phyloP scores from a whole-genome alignment of 768 basidiomycete species.

The Collybiopsis luxurians region DNA sequence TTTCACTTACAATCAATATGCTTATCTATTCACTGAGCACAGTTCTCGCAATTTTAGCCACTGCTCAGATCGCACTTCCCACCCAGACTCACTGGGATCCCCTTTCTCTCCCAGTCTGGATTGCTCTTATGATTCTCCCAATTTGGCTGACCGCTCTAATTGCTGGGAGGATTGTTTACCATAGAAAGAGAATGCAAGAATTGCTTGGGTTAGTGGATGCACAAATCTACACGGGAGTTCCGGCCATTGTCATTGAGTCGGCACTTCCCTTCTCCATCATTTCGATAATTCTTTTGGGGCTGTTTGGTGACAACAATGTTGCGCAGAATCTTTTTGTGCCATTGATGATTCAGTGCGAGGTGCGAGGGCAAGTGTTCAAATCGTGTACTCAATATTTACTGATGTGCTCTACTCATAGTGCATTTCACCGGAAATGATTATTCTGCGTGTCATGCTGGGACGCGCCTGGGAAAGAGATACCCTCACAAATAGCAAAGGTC shows the following conservation, averaged over 20 bases:
- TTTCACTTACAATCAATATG: no score
- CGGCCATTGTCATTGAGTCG: no score
- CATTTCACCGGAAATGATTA: slow-evolving; percentile 30
- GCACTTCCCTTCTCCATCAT: no score
- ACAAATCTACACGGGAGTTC: no score
- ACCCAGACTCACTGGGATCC: slow-evolving; percentile 20
- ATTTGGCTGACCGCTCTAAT: slow-evolving; percentile 29
- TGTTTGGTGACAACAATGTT: no score
- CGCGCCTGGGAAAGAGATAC: slow-evolving; percentile 26
- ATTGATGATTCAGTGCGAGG: slow-evolving; percentile 19
- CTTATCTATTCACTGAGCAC: no score
- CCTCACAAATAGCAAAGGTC: not conserved
- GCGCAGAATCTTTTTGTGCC: no score
- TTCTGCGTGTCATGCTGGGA: slow-evolving; percentile 28
- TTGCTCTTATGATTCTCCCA: slow-evolving; percentile 30
- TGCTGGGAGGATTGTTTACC: slow-evolving; percentile 27
- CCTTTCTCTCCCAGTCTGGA: slow-evolving; percentile 27
- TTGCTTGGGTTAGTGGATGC: no score
- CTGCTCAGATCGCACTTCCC: slow-evolving; percentile 28
- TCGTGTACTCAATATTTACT: not conserved
- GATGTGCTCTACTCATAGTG: slow-evolving; percentile 17
- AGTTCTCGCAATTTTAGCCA: slow-evolving; percentile 29
- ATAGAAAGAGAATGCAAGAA: slow-evolving; percentile 19
- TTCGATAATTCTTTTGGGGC: no score
- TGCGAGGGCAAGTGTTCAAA: slow-evolving; percentile 21